These are phyloP conservation scores for Trichoderma harzianum DNA, from an alignment of 2,329 filamentous ascomycete genomes.

Conservation along the genomic window DNA sequence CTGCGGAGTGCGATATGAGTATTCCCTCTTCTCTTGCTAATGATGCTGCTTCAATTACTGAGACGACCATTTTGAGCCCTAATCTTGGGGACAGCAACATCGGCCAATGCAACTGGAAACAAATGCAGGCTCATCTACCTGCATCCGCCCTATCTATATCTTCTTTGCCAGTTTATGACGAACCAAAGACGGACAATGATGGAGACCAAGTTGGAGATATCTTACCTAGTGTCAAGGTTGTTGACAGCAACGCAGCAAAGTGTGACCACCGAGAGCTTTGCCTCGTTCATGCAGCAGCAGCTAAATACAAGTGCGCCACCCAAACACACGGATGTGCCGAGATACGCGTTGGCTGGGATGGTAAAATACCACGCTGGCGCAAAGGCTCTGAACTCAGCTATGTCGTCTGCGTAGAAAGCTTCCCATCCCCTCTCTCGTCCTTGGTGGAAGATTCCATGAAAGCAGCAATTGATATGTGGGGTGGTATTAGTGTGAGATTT, in stretches of 20 bases:
- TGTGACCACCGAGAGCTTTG: fast-evolving
- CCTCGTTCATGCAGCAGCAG: fast-evolving
- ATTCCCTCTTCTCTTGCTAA: background rate
- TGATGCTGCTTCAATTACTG: too few species aligned
- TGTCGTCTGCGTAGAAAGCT: background rate
- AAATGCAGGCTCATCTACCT: too few species aligned
- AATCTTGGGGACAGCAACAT: too few species aligned
- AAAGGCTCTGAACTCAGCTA: background rate
- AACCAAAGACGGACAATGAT: background rate
- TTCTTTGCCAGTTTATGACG: too few species aligned
- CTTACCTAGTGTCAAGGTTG: fast-evolving
- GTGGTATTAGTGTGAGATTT: background rate
- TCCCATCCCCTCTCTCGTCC: fast-evolving
- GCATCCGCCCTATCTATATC: too few species aligned
- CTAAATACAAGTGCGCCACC: background rate
- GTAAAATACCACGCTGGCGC: background rate
- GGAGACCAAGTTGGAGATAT: background rate
- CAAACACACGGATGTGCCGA: background rate
- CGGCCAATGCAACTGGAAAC: fast-evolving
- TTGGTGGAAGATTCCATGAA: background rate
- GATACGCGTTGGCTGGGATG: background rate
- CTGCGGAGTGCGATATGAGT: background rate
- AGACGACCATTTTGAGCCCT: too few species aligned
- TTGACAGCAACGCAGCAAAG: fast-evolving
- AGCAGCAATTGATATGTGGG: background rate